Evolutionary conservation across 192 early-diverging fungal species (phyloP).

Genomic region (Coemansia umbellata): DNA sequence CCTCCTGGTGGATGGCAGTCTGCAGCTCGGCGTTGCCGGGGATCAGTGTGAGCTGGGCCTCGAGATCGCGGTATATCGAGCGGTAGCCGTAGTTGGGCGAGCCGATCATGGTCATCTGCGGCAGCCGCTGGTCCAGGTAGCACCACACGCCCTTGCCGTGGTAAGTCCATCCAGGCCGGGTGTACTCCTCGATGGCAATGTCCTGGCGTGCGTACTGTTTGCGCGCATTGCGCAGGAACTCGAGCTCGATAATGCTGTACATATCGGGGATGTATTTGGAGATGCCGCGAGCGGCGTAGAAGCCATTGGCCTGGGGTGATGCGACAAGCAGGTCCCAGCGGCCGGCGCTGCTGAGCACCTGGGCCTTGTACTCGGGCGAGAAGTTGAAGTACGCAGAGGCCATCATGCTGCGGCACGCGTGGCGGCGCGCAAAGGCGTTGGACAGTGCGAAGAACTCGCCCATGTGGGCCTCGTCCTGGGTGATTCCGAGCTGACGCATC

Average conservation of each 20-base stretch:
- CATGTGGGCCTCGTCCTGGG: conserved; percentile 73
- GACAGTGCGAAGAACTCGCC: conserved; percentile 59
- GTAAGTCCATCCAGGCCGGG: conserved; percentile 83
- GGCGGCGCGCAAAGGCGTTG: conserved; percentile 22
- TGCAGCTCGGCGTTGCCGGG: conserved; percentile 62
- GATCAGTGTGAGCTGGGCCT: conserved; percentile 77
- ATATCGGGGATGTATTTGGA: conserved; percentile 85
- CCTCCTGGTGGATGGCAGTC: conserved; percentile 52
- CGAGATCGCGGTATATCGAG: conserved; percentile 87
- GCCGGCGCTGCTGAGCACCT: conserved; percentile 58
- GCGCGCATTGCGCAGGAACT: conserved; percentile 58
- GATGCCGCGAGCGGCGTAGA: conserved; percentile 78
- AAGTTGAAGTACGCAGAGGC: conserved; percentile 97
- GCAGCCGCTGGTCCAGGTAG: conserved; percentile 55
- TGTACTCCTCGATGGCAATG: conserved; percentile 76
- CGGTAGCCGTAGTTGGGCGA: conserved; percentile 93
- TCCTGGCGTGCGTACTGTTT: conserved; percentile 23
- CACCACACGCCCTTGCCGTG: conserved; percentile 94
- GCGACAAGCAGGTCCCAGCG: conserved; percentile 74
- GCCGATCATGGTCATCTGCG: conserved; percentile 79
- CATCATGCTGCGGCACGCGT: conserved; percentile 62
- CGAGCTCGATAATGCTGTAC: conserved; percentile 80
- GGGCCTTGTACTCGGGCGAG: conserved; percentile 59
- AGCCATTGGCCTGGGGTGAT: conserved; percentile 93
- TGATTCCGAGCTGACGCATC: conserved; percentile 74